Conservation (phyloP, 2,329 filamentous ascomycete species). For the Capronia americana region DNA sequence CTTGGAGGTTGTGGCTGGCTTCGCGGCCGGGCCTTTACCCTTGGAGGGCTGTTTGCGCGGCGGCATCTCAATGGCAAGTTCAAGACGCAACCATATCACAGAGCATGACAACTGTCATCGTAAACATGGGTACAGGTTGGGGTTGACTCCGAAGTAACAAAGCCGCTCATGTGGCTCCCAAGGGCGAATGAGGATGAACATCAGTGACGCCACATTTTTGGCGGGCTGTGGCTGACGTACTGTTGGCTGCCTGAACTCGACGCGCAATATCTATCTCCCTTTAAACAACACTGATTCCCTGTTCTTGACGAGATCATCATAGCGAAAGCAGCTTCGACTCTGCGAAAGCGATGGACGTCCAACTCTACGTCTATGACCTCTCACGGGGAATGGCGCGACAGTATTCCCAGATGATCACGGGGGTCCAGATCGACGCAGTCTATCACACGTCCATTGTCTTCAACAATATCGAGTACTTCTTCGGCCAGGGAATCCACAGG, state of each 20-base stretch:
- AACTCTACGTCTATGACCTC: slow-evolving; percentile 79
- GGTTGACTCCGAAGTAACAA: not conserved
- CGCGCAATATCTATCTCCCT: not conserved
- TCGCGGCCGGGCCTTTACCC: slow-evolving; percentile 41
- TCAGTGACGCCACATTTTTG: slow-evolving; percentile 27
- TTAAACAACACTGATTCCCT: not conserved
- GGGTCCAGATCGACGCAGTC: slow-evolving; percentile 82
- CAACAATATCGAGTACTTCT: slow-evolving; percentile 85
- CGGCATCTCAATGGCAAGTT: slow-evolving; percentile 10
- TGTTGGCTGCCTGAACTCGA: slow-evolving; percentile 25
- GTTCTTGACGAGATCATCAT: not conserved
- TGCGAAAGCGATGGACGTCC: slow-evolving; percentile 69
- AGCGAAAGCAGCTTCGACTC: not conserved
- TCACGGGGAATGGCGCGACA: slow-evolving; percentile 67
- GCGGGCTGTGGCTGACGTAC: slow-evolving; percentile 19
- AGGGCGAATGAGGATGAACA: not conserved
- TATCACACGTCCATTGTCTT: slow-evolving; percentile 94
- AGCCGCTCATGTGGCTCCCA: not conserved
- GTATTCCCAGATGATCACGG: slow-evolving; percentile 66
- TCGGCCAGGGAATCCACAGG: slow-evolving; percentile 83
- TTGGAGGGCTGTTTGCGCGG: slow-evolving; percentile 33
- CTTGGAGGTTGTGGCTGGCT: slow-evolving; percentile 45
- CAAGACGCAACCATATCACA: not conserved
- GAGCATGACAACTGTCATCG: not conserved
- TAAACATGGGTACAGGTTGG: not conserved